Evolutionary conservation across 139 green algal species (phyloP).

Genomic region (Zygnema cylindricum): DNA sequence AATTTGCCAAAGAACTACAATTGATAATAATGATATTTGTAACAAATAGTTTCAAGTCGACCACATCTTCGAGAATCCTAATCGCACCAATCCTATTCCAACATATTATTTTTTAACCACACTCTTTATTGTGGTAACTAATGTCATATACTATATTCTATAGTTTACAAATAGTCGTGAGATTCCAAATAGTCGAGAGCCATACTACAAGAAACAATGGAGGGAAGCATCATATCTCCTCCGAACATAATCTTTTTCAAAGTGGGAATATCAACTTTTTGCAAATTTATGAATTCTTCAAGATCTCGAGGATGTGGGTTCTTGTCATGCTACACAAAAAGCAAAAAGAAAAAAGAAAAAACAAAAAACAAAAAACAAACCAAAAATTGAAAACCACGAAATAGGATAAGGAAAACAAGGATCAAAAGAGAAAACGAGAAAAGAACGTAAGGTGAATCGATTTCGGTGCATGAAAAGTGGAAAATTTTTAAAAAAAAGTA

Average conservation of each 20-base stretch:
- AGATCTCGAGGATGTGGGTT: conserved; percentile 12
- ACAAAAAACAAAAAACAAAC: no score
- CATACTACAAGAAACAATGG: conserved; percentile 44
- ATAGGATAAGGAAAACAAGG: background rate
- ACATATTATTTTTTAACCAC: no score
- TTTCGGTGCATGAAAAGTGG: no score
- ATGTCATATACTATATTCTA: no score
- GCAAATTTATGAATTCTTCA: conserved; percentile 49
- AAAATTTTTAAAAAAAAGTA: no score
- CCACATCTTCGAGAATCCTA: no score
- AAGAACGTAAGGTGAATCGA: background rate
- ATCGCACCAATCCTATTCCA: no score
- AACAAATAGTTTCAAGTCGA: no score
- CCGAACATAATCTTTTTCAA: conserved; percentile 32
- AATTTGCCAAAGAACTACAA: no score
- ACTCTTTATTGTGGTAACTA: no score
- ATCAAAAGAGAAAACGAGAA: background rate
- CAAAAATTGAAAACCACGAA: background rate
- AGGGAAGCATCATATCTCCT: conserved; percentile 56
- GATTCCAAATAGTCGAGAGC: conserved; percentile 39
- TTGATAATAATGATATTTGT: no score
- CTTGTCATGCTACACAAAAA: conserved; percentile 3
- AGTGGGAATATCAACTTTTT: background rate
- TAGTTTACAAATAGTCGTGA: conserved; percentile 31
- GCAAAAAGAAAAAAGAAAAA: no score